phyloP scores from a whole-genome alignment of 2,329 filamentous ascomycete species.

The Fusarium nurragi region DNA sequence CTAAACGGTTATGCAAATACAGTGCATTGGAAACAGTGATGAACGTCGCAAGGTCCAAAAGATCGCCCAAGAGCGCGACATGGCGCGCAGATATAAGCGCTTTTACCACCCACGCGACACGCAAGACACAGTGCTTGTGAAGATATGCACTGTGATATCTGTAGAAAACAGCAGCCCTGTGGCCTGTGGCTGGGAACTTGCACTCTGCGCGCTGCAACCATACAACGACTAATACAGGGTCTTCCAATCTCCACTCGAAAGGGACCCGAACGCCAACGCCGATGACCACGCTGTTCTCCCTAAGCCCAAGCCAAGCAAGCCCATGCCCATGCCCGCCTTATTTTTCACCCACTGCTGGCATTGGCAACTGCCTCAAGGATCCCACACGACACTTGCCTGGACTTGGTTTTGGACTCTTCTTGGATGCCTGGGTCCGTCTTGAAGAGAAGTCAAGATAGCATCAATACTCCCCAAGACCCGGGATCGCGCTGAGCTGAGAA shows the following conservation, averaged over 20 bases:
- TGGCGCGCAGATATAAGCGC: background rate
- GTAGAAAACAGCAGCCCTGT: constrained; percentile 7
- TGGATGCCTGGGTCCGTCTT: constrained; percentile 37
- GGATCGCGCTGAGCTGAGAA: constrained; percentile 52
- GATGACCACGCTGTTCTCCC: constrained; percentile 25
- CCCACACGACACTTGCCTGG: constrained; percentile 36
- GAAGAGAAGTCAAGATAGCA: constrained; percentile 30
- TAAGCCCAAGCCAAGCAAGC: constrained; percentile 26
- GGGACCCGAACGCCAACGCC: background rate
- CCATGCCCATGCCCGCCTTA: constrained; percentile 39
- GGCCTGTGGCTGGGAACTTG: constrained; percentile 20
- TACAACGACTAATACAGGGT: constrained; percentile 5
- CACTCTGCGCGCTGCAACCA: constrained; percentile 17
- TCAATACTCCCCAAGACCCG: constrained; percentile 36
- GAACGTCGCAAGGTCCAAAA: constrained; percentile 1
- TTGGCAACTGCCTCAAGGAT: constrained; percentile 40
- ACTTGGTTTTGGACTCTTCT: constrained; percentile 16
- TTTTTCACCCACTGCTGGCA: constrained; percentile 42
- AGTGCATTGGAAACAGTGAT: constrained; percentile 18
- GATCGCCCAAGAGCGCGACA: constrained; percentile 4
- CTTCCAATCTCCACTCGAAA: constrained; percentile 18
- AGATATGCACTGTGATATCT: constrained; percentile 10
- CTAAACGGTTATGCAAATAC: constrained; percentile 11
- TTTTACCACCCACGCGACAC: constrained; percentile 5
- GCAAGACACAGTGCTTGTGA: background rate